Percentiles rank a stretch among this genome's conserved stretches.
These are phyloP conservation scores for Rutstroemia sydowiana DNA, from an alignment of 2,329 filamentous ascomycete genomes.

Conservation along the genomic window DNA sequence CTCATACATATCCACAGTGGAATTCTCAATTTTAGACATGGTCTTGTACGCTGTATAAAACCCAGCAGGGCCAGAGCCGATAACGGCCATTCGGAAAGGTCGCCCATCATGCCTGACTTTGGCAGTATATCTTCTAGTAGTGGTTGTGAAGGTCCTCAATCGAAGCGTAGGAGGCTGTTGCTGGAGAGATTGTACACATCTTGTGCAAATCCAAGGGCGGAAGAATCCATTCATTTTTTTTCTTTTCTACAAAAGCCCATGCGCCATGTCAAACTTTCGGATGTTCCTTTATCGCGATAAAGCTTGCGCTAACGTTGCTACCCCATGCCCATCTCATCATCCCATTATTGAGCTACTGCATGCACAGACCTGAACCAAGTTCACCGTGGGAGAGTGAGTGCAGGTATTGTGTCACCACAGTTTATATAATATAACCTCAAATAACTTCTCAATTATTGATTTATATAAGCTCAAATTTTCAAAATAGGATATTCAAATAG, in stretches of 20 bases:
- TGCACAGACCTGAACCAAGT: no score
- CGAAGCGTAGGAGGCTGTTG: neutral
- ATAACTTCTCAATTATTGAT: no score
- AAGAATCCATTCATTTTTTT: slow-evolving; percentile 20
- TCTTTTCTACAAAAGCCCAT: slow-evolving; percentile 8
- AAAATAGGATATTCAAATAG: no score
- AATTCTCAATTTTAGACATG: slow-evolving; percentile 65
- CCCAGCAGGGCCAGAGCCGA: slow-evolving; percentile 90
- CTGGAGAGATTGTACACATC: slow-evolving; percentile 18
- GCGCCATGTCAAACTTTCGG: slow-evolving; percentile 15
- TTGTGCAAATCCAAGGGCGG: slow-evolving; percentile 23
- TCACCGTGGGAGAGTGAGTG: no score
- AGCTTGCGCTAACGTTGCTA: no score
- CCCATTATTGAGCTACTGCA: no score
- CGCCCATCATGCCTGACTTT: slow-evolving; percentile 29
- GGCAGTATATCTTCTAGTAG: slow-evolving; percentile 19
- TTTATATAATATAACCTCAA: no score
- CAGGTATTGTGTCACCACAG: no score
- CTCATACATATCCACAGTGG: slow-evolving; percentile 92
- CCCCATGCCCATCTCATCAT: no score
- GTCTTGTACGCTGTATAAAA: slow-evolving; percentile 90
- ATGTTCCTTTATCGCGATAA: slow-evolving; percentile 18
- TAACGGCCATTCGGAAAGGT: slow-evolving; percentile 72
- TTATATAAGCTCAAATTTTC: no score
- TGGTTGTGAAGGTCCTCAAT: neutral